Evolutionary conservation across 176 grass and related monocot species (phyloP).

Genomic region (Cymbopogon citratus): DNA sequence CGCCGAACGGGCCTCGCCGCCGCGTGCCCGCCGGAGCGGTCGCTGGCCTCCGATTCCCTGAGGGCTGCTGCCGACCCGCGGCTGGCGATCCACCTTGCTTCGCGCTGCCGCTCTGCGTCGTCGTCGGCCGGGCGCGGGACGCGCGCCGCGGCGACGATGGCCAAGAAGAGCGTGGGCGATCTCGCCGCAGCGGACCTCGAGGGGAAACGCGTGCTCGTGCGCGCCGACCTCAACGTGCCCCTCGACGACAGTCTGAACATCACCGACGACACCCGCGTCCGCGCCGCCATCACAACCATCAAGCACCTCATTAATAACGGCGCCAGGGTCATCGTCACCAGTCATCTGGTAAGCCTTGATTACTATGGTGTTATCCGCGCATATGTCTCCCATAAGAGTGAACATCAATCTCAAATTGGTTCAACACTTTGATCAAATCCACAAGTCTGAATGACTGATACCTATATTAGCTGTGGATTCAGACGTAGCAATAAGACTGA

Average conservation of each 20-base stretch:
- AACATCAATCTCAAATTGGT: background rate
- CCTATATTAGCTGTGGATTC: background rate
- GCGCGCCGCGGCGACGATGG: slow-evolving; percentile 27
- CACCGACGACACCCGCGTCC: slow-evolving; percentile 38
- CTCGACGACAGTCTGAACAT: slow-evolving; percentile 37
- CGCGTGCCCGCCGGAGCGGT: background rate
- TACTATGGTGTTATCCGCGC: background rate
- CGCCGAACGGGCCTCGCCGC: background rate
- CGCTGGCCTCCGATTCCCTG: background rate
- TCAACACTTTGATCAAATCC: background rate
- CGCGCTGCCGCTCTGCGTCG: background rate
- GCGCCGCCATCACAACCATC: slow-evolving; percentile 41
- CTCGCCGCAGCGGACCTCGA: slow-evolving; percentile 27
- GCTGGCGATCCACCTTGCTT: background rate
- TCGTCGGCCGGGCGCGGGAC: background rate
- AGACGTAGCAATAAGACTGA: background rate
- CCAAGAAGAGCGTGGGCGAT: slow-evolving; percentile 43
- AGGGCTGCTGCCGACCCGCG: background rate
- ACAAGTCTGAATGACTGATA: background rate
- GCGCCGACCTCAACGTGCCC: slow-evolving; percentile 40
- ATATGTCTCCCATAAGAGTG: background rate
- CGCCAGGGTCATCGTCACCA: slow-evolving; percentile 40
- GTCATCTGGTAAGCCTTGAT: slow-evolving; percentile 31
- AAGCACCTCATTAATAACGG: slow-evolving; percentile 32
- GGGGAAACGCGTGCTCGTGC: slow-evolving; percentile 33